Base-by-base conservation (phyloP, 768 basidiomycete genomes). In the Trametes cubensis region DNA sequence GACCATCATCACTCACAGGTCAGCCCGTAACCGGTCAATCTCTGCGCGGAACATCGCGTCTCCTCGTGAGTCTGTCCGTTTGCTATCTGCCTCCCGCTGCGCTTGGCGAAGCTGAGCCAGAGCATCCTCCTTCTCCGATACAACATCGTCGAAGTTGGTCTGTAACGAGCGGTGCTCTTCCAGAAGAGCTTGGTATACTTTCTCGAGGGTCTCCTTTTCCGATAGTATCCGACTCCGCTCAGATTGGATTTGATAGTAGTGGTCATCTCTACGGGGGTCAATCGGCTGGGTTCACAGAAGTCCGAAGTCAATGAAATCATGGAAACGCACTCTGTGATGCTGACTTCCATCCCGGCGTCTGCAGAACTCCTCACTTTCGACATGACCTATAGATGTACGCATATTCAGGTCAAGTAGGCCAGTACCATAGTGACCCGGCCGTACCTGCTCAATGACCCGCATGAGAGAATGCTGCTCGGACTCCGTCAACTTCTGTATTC, bases 371-470 rank as follows among this genome's bases (percentile, higher is more conserved):
- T 80, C 65, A 91, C 87, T 71, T 87, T 91, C 18, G 81, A 79
- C 89, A 93, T 94, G 52, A 91, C 84, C 91, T 93, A 66, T 6
- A 23, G 56, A 23, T n/a, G 38, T 55, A 26, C 58, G 50, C 52
- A 44, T 10, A 34, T 34, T 40, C 21, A 62, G 34, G 51, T 21
- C 34, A 28, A 15, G 41, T 48, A n/a, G 15, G 25, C 18, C 14
- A 41, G 34, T n/a, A n/a, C 49, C 20, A 62, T 57, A 38, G 44
- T 17, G 40, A 52, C 44, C 18, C 1, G 15, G 39, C 73, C 82
- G n/a, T 61, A 92, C 94, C 81, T 92, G 90, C 74, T 97, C 95
- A 61, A 97, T 96, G 42, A 92, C 90, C 74, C 84, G 89, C 95
- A 97, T 98, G 55, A 97, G 77, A 70, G 86, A 81, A 72, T 94